Percentiles rank a stretch among this genome's conserved stretches.
Conservation (phyloP, 306 rosid species). For the Pachyrhizus erosus region DNA sequence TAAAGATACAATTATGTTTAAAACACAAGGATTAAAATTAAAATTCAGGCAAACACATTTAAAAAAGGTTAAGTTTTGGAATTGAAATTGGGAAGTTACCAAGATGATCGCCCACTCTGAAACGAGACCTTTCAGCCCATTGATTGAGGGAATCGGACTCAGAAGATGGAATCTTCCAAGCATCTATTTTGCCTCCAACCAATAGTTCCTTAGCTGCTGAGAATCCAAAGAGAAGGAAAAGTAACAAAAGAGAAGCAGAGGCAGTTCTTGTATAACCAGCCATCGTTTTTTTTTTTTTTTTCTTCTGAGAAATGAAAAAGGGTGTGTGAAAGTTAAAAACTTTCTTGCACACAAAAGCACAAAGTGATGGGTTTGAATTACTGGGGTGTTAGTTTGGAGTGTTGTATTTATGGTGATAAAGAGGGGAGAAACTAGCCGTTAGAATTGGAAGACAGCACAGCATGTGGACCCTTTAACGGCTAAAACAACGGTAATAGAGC, state of each 20-base stretch:
- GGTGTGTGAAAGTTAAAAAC: background rate
- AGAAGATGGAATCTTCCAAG: slow-evolving; percentile 88
- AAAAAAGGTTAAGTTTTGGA: background rate
- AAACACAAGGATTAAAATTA: no score
- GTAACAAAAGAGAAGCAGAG: slow-evolving; percentile 43
- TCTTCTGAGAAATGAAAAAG: background rate
- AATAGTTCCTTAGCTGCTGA: slow-evolving; percentile 69
- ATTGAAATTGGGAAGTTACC: slow-evolving; percentile 43
- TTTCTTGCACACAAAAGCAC: background rate
- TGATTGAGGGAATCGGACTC: slow-evolving; percentile 70
- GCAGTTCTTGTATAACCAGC: slow-evolving; percentile 49
- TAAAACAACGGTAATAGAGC: slow-evolving; percentile 20
- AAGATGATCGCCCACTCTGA: slow-evolving; percentile 69
- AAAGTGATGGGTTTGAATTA: background rate
- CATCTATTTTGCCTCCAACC: slow-evolving; percentile 72
- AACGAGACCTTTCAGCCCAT: slow-evolving; percentile 79
- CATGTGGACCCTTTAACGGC: slow-evolving; percentile 28
- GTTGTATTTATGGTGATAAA: slow-evolving; percentile 49
- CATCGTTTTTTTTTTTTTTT: slow-evolving; percentile 52
- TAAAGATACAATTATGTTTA: no score
- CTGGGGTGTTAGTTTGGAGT: slow-evolving; percentile 6
- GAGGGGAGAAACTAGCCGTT: slow-evolving; percentile 74
- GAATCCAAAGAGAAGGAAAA: slow-evolving; percentile 55
- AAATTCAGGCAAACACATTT: no score
- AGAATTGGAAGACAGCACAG: slow-evolving; percentile 25